phyloP scores from a whole-genome alignment of 2,329 filamentous ascomycete species.

The Phialocephala sp. region DNA sequence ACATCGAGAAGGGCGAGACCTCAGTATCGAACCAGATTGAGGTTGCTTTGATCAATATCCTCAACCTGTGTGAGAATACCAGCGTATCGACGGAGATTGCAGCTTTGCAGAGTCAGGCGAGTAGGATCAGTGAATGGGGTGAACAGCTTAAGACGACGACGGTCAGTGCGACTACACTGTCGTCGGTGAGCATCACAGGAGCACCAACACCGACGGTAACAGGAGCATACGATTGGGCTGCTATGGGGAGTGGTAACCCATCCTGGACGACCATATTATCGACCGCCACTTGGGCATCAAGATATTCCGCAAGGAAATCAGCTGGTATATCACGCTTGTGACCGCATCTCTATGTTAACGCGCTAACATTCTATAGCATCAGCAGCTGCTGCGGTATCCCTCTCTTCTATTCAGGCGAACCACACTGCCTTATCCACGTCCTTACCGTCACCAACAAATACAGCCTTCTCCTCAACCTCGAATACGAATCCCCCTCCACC shows the following conservation, averaged over 20 bases:
- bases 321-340: conserved; percentile 13
- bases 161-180: not conserved
- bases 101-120: conserved; percentile 32
- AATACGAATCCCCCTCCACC: conserved; percentile 5
- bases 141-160: conserved; percentile 14
- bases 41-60: conserved; percentile 18
- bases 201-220: conserved; percentile 11
- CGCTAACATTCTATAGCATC: conserved; percentile 5
- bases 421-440: conserved; percentile 13
- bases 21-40: conserved; percentile 16
- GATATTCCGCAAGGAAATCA: conserved; percentile 10
- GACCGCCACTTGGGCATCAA: conserved; percentile 21
- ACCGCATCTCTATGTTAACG: too few relatives aligned
- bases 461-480: not conserved
- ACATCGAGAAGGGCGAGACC: conserved; percentile 27
- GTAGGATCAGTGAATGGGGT: conserved; percentile 26
- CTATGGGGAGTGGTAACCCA: not conserved
- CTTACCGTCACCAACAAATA: not conserved
- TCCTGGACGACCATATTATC: conserved; percentile 16
- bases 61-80: conserved; percentile 32
- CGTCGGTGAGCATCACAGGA: conserved; percentile 12
- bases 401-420: not conserved
- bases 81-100: conserved; percentile 24
- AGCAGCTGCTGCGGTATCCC: not conserved
- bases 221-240: not conserved